Percentiles rank a stretch among this genome's conserved stretches.
Evolutionary conservation across 805 yeast genomes (phyloP).

Genomic region (Metschnikowia dekortorum): DNA sequence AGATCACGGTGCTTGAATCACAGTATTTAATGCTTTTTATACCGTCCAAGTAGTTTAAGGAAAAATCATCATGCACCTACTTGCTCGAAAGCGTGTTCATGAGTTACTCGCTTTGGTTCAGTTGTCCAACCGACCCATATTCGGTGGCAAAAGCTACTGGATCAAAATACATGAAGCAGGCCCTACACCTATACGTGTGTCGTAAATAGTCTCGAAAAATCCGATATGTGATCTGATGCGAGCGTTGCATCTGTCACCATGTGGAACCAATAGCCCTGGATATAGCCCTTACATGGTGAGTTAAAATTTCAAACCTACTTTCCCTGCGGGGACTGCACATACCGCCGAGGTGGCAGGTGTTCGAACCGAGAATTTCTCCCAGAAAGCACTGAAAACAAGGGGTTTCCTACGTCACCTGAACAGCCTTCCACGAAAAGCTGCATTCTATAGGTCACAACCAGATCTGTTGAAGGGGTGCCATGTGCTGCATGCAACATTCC

Average conservation of each 20-base stretch:
- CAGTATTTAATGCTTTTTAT: no score
- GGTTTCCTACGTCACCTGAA: background rate
- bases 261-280: conserved; percentile 1
- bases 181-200: no score
- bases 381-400: background rate
- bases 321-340: conserved; percentile 1
- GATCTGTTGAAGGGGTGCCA: background rate
- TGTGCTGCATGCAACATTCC: background rate
- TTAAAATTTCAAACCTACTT: background rate
- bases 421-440: background rate
- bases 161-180: no score
- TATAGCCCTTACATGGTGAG: background rate
- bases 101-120: no score
- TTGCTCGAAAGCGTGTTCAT: no score
- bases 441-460: background rate
- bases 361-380: conserved; percentile 1
- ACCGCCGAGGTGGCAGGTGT: background rate
- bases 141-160: no score
- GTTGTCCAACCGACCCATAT: no score
- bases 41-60: no score
- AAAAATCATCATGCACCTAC: no score
- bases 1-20: background rate
- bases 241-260: background rate
- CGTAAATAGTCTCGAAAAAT: no score
- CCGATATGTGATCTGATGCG: background rate